Base-by-base conservation (phyloP, 2,329 filamentous ascomycete species). In the Colletotrichum acutatum region DNA sequence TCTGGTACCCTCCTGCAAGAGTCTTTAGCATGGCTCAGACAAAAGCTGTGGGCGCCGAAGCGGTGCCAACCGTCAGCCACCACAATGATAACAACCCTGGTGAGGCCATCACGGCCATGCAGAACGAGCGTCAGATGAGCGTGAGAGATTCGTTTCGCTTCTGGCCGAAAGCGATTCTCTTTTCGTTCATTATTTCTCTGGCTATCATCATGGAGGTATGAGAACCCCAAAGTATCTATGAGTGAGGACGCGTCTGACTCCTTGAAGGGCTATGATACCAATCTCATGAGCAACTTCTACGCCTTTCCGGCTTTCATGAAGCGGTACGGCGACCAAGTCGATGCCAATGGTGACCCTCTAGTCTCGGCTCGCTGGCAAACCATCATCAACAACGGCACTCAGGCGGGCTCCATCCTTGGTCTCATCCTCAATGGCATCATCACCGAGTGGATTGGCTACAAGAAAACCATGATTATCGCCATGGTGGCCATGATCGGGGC, bases 321-420 rank as follows among this genome's bases (percentile, higher is more conserved):
- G 74, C 79, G 64, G 42, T 82, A 90, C 30, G 80, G 84, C 0
- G 84, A 86, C 0, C 76, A 83, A 2, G 73, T 80, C 19, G 74
- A 80, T 53, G 68, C 76, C 0, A 75, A 84, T 26, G 80, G 80
- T 16, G 80, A 81, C 5, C 85, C 86, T 57, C 83, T 88, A 75
- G 82, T 90, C 74, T 83, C 83, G 4, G 83, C 86, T 2, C 76
- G 82, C 8, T 90, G 88, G 88, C 87, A 89, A 76, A 83, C 86
- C 6, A 86, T 83, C 0, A 79, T 90, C 1, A 80, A 81, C 34
- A 86, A 86, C 49, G 86, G 82, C 1, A 80, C 84, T 0, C 78
- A 82, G 19, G 82, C 86, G 9, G 88, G 88, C 4, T 82, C 84
- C 16, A 86, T 90, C 24, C 67, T 89, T 3, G 88, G 88, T 1